Percentiles rank a stretch among this genome's conserved stretches.
Evolutionary conservation across 805 yeast genomes (phyloP).

Genomic region (Candida krabiensis): DNA sequence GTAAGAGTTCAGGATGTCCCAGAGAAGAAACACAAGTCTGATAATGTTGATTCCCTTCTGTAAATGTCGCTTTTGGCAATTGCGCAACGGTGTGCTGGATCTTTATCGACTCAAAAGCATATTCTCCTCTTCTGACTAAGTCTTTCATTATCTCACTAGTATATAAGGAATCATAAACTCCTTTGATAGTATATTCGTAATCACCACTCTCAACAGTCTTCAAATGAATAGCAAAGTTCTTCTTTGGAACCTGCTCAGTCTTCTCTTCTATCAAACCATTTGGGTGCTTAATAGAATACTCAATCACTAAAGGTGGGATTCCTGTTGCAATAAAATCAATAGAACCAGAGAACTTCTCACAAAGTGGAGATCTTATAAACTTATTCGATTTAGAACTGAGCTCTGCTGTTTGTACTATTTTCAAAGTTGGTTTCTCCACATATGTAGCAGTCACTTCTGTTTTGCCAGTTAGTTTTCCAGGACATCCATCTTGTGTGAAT

Average conservation of each 20-base stretch:
- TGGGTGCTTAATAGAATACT: constrained; percentile 63
- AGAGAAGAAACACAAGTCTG: constrained; percentile 33
- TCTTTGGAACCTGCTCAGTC: constrained; percentile 48
- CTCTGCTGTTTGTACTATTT: constrained; percentile 10
- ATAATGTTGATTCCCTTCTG: constrained; percentile 13
- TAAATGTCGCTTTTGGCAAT: constrained; percentile 54
- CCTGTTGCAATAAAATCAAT: constrained; percentile 50
- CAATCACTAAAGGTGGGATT: constrained; percentile 63
- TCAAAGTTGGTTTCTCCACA: constrained; percentile 30
- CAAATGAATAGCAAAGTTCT: constrained; percentile 35
- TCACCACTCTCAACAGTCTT: constrained; percentile 52
- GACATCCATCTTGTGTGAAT: constrained; percentile 45
- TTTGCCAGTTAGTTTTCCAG: constrained; percentile 36
- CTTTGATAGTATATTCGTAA: constrained; percentile 59
- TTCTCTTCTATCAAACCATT: constrained; percentile 44
- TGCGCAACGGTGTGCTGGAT: constrained; percentile 55
- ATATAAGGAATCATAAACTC: constrained; percentile 67
- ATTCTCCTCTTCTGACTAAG: constrained; percentile 21
- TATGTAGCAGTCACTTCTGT: constrained; percentile 26
- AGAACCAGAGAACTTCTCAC: constrained; percentile 26
- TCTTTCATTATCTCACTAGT: constrained; percentile 37
- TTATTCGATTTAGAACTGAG: constrained; percentile 1
- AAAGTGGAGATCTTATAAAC: constrained; percentile 18
- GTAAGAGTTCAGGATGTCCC: constrained; percentile 30
- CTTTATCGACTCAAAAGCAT: constrained; percentile 33